Evolutionary conservation across 2,329 filamentous ascomycete species (phyloP), one percentile per base, ranked within the genome.

Genomic region (Curvularia lunata): DNA sequence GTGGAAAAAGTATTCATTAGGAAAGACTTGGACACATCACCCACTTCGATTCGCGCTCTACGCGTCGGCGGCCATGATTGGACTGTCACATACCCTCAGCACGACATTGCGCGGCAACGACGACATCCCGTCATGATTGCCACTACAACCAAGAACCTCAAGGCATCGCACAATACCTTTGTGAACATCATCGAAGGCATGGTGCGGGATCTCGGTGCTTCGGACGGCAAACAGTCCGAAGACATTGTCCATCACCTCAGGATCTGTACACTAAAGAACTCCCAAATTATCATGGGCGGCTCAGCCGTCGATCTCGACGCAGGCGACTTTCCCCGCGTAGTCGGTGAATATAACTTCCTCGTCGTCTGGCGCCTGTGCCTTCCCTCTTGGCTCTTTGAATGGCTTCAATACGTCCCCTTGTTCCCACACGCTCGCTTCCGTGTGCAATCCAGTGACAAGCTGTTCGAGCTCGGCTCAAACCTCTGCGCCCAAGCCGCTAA

Each of bases 61-160:
- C 58, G 63, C 10, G 62, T 67, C 16, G 64, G 64, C 37, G 64
- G 64, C 8, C 61, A 65, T 19, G 64, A 65, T 45, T 65, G 63
- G 63, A 67, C 64, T 1, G 64, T 67, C 16, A 65, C 64, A 23
- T 67, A 67, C n/a, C 64, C 63, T 18, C 63, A 67, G 40, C 63
- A 67, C 37, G 56, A 61, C 1, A 48, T 67, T 18, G 64, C 64
- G 13, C 56, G 64, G 3, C 45, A 42, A 18, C 48, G 64, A 32
- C 58, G 64, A 8, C 64, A 65, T 25, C 63, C 64, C 1, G 64
- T 67, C 19, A 67, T 67, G 63, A 67, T 67, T 13, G 62, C 63
- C 8, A 65, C 64, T 0, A 67, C 63, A 1, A 65, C 64, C 1
- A 67, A 67, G 45, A 59, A 63, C 28, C 59, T 64, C 45, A 65